Evolutionary conservation across 768 basidiomycete genomes (phyloP), one percentile per base, ranked within the genome.

Genomic region (Trametes punicea): DNA sequence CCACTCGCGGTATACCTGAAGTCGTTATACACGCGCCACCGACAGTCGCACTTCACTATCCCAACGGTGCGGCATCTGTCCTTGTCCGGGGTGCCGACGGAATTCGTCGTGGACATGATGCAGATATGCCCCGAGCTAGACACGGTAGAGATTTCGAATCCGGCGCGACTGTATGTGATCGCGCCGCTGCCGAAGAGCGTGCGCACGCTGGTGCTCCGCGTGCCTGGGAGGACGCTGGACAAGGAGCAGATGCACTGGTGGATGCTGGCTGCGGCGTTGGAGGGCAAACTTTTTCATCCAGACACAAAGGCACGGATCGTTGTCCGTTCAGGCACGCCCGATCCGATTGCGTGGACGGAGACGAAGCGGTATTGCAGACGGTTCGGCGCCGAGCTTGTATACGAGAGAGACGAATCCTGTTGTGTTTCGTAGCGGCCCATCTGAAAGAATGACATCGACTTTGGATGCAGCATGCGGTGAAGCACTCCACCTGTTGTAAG

Each of bases 11-110:
- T 64, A 18, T 57, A 57, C n/a, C 44, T 67, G 29, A 62, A 67
- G 45, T 31, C 56, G 27, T 57, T 60, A 10, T 63, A 57, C 56
- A 27, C 38, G 23, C 58, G 55, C 11, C 52, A 53, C 20, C 31
- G 31, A 4, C 50, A 46, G 16, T 34, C 58, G 39, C 69, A 72
- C 70, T 78, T 30, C 68, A 67, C 15, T 71, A 71, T 27, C 72
- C 77, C 59, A 70, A 73, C 60, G 60, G 70, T 71, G 27, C 61
- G 54, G 6, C 59, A 52, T 18, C 49, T 61, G 11, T 18, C 38
- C n/a, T 18, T 52, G 27, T 27, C 51, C 1, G 50, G 57, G 8
- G 54, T 47, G 44, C 50, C 59, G 11, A 57, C 55, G 20, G 62
- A 57, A 38, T 57, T 63, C 48, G 55, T 55, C 16, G 41, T 49